Percentiles rank a stretch among this genome's conserved stretches.
Evolutionary conservation across 1,139 yeast species (phyloP).

Genomic region (Pichia sorboxylosa): DNA sequence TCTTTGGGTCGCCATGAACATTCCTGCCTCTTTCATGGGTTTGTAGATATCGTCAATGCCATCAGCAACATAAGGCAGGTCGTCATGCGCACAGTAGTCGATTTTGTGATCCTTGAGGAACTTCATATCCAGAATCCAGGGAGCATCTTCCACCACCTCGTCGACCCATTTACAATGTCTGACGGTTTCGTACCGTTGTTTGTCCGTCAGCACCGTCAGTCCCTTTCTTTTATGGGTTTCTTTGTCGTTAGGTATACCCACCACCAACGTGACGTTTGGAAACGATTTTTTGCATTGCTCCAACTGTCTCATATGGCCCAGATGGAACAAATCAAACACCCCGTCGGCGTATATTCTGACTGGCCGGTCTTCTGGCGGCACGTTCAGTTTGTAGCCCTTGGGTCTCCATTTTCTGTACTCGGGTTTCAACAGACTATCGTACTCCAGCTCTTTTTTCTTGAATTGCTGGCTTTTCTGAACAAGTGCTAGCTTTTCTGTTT

Average conservation of each 20-base stretch:
- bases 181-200: conserved; percentile 80
- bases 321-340: conserved; percentile 87
- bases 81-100: conserved; percentile 97
- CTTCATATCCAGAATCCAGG: conserved; percentile 87
- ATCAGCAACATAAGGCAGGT: conserved; percentile 80
- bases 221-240: conserved; percentile 92
- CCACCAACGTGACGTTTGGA: conserved; percentile 70
- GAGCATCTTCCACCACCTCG: conserved; percentile 87
- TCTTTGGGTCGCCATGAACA: conserved; percentile 87
- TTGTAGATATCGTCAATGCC: conserved; percentile 85
- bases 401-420: conserved; percentile 63
- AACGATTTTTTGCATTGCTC: conserved; percentile 95
- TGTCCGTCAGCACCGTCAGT: conserved; percentile 76
- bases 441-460: conserved; percentile 17
- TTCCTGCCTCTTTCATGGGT: conserved; percentile 83
- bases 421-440: conserved; percentile 32
- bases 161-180: conserved; percentile 95
- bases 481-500: conserved; percentile 4
- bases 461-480: conserved; percentile 9
- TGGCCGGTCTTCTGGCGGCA: conserved; percentile 81
- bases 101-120: conserved; percentile 69
- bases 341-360: conserved; percentile 94
- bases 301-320: conserved; percentile 95
- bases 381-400: conserved; percentile 53
- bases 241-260: conserved; percentile 83